Base-by-base conservation (phyloP, 2,329 filamentous ascomycete genomes). In the Trichoderma lentiforme region DNA sequence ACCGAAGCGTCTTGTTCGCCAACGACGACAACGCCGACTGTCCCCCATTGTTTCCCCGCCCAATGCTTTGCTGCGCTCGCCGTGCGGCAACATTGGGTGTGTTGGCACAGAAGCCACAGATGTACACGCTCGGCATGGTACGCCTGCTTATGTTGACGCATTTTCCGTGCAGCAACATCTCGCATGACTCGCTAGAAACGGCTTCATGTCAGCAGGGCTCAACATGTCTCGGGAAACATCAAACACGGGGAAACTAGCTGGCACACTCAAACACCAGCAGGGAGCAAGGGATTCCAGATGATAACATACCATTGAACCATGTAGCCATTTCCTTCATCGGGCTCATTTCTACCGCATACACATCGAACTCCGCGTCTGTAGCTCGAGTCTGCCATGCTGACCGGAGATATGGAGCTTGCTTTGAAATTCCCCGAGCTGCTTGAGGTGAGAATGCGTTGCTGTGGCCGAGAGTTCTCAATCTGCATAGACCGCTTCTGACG, bases 231-330 rank as follows among this genome's bases (percentile, higher is more conserved):
- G n/a, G 47, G 47, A 36, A 51, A n/a, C 9, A 32, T 34, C 21
- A 30, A 60, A 21, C 58, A 61, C 5, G 8, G 15, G 24, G 30
- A 15, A 62, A 12, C 30, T 11, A 58, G 43, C 21, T 3, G 21
- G 24, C 26, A 64, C 24, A 43, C 18, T 51, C 14, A 21, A 18
- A 26, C 14, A 64, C 34, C 11, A 30, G n/a, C 28, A 51, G 28
- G n/a, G 24, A 18, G 30, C 63, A 36, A 24, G 43, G 4, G 26
- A 47, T 26, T n/a, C 12, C 0, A 12, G 43, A 11, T 18, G 36
- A n/a, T n/a, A 30, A 43, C 86, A 73, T 83, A 91, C 89, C 89
- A 91, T 80, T 90, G 88, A 72, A 91, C 85, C 85, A 91, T 86
- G 75, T 89, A 89, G 72, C 82, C 83, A 74, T 86, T 84, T 64